Evolutionary conservation across 345 rosid genomes (phyloP), one percentile per base, ranked within the genome.

Genomic region (Citrus mangshanensis): DNA sequence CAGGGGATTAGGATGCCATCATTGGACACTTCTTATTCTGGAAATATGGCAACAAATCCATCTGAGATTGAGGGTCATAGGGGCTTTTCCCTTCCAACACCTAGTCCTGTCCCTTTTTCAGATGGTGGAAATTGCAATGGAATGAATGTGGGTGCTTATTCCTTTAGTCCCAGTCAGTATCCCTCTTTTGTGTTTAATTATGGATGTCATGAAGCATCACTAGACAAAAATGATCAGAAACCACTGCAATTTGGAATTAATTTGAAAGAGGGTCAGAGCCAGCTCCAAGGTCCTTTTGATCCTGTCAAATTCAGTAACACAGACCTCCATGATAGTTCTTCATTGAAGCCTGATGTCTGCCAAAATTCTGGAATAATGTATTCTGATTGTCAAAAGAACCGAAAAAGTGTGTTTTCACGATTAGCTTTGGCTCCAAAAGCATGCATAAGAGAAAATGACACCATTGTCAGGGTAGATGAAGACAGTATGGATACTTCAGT

Each of bases 321-420:
- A 46, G 51, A 13, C 51, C 51, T 46, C 51, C 51, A 13, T 46
- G 51, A 46, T 46, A 46, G 51, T 46, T 46, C 51, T 46, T 46
- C 51, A 13, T 12, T 46, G 51, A 27, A 35, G 24, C 73, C 49
- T 66, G 40, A 34, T 46, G 58, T 30, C 13, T 18, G 14, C 74
- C 54, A 59, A 34, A 64, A 67, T 73, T 65, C 76, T 28, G 71
- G 71, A 34, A 56, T 34, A 7, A 60, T 67, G 59, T 16, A 77
- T 64, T 62, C 75, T 22, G 73, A 42, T 67, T 0, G 13, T 71
- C 72, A 24, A 62, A 82, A 80, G 68, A 78, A 74, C n/a, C 85
- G 88, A 74, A 37, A 38, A 10, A 88, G 92, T 65, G 92, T 91
- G 75, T 89, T 91, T 77, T 82, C 84, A 28, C 92, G 93, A 73